Evolutionary conservation across 805 yeast species (phyloP), one percentile per base, ranked within the genome.

Genomic region (Debaryomyces tyrocola): DNA sequence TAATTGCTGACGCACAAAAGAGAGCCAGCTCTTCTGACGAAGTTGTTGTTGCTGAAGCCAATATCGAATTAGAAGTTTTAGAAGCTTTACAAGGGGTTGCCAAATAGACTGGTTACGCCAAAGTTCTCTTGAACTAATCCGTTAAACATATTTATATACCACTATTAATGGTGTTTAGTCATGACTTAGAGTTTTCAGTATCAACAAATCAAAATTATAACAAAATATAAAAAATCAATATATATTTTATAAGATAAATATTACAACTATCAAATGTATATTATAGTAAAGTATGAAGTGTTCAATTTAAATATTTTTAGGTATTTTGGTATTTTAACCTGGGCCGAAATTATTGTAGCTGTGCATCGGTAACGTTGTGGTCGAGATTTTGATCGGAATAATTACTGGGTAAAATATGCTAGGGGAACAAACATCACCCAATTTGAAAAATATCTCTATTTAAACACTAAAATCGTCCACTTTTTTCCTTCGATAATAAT

Each of bases 1-100:
- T 88, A 69, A 79, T 90, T 64, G 82, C 92, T 50, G 97, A 92
- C 70, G 98, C 99, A 51, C 95, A 88, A 75, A 90, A 90, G 84
- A 88, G 90, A 72, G 83, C 84, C 37, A 62, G 85, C 50, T 85
- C 96, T 50, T 73, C 92, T 41, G 97, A 88, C 60, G 97, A 88
- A 75, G 81, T 79, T 48, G 87, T 82, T 55, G 94, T 95, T 59
- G 95, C 96, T 56, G 96, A 88, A 77, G 98, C 98, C 63, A 83
- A 85, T 70, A 89, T 94, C 66, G 94, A 92, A 80, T 79, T 92
- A 66, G 97, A 94, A 77, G 96, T 94, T 47, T 83, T 94, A 68
- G 97, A 92, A 83, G 94, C 96, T 61, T 79, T 92, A 68, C 86
- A 87, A 70, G 81, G 85, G 59, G 83, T 85, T 69, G 90, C 88